Base-by-base conservation (phyloP, 257 asterid species). In the Solanum lignicaule region DNA sequence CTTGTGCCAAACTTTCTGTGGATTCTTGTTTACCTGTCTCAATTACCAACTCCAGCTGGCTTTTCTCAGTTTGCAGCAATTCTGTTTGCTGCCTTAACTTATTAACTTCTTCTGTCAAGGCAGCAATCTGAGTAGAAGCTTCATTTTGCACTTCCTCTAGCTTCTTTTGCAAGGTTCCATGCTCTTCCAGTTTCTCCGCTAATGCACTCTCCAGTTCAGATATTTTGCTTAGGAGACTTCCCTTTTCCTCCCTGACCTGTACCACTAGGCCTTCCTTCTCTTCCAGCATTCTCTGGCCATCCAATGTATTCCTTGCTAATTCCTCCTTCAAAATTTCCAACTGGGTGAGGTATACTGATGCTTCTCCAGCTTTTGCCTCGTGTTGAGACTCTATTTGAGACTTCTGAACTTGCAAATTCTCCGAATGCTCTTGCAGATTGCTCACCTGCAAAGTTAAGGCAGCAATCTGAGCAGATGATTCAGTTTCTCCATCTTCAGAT, bases 11-110 rank as follows among this genome's bases (percentile, higher is more conserved):
- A 85, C 87, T 89, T 87, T 88, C 94, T 2, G 87, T 68, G 55
- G 90, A 86, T 83, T 94, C 98, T 90, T 91, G 92, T 87, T 87
- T 92, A 55, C 73, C 85, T 86, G 93, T 94, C 91, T 92, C 96
- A 31, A 91, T 89, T 84, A 82, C 93, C 74, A 87, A 85, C 79
- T 91, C 95, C 88, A 95, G 21, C 88, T 88, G 88, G 88, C 89
- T 83, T 90, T 91, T 96, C 88, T 91, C 95, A 39, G 93, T 88
- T 68, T 91, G 93, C 83, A 94, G 87, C 33, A 86, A 72, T 48
- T 91, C 94, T 91, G 86, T 88, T 90, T 94, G 91, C 89, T 90
- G 91, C 84, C 89, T 91, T 86, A 92, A 93, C 29, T 89, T 78
- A 33, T 89, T 88, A 66, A 91, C 88, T 83, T 93, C 93, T 90